A percentile compares a stretch with the other conserved stretches of the same genome.
Conservation (phyloP, 2,329 filamentous ascomycete genomes). For the Hypoxylon sp. region DNA sequence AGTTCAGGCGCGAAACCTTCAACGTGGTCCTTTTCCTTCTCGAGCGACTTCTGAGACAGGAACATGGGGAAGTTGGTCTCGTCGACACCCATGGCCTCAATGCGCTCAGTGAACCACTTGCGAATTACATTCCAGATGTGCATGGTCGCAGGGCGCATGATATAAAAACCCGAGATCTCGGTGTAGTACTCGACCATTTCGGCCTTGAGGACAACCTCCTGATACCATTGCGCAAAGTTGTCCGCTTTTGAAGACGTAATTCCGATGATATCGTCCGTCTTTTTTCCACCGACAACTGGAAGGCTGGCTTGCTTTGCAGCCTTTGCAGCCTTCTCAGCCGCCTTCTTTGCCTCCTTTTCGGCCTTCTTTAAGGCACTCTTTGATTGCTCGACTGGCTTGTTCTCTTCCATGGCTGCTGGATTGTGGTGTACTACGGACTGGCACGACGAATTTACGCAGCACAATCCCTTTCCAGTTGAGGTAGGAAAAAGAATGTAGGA, state of each 20-base stretch:
- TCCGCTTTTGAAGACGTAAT: conserved; percentile 88
- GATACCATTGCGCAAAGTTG: conserved; percentile 96
- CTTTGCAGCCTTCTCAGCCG: conserved; percentile 72
- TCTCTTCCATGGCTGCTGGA: conserved; percentile 37
- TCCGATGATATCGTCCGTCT: conserved; percentile 79
- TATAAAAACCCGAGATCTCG: conserved; percentile 92
- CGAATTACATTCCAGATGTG: conserved; percentile 75
- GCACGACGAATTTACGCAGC: not conserved
- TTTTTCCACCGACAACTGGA: conserved; percentile 66
- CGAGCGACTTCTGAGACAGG: conserved; percentile 88
- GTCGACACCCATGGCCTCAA: conserved; percentile 91
- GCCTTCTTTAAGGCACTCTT: conserved; percentile 76
- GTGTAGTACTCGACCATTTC: conserved; percentile 97
- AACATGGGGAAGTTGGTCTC: conserved; percentile 98
- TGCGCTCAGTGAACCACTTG: conserved; percentile 77
- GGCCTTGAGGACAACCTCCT: conserved; percentile 96
- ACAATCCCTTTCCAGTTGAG: not conserved
- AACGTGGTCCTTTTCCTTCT: conserved; percentile 93
- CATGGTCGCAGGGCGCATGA: conserved; percentile 80
- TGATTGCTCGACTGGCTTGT: conserved; percentile 57
- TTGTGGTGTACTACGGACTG: not conserved
- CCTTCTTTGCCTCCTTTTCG: conserved; percentile 72
- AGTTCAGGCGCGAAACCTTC: conserved; percentile 98
- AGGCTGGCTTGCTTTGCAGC: conserved; percentile 68
- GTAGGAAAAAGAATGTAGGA: not conserved